Percentiles rank a stretch among this genome's conserved stretches.
phyloP scores from a whole-genome alignment of 768 basidiomycete genomes.

The Pholiota molesta region DNA sequence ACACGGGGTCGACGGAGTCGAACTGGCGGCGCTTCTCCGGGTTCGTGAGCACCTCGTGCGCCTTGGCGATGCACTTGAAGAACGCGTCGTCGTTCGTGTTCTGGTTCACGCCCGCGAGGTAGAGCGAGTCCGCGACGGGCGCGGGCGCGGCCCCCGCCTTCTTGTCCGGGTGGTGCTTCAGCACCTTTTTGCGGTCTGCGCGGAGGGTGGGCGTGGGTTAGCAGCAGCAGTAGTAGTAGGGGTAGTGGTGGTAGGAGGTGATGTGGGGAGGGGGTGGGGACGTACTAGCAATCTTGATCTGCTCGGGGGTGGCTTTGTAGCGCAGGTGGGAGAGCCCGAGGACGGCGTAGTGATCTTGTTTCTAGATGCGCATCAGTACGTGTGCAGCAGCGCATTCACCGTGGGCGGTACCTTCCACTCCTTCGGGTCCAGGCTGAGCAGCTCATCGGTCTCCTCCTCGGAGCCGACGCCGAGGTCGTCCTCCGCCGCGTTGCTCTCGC shows the following conservation, averaged over 20 bases:
- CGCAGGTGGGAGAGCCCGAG: constrained; percentile 92
- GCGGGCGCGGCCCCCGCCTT: constrained; percentile 52
- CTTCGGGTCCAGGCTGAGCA: constrained; percentile 86
- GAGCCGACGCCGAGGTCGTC: constrained; percentile 94
- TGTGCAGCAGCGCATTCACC: neutral
- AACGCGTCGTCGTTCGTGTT: constrained; percentile 96
- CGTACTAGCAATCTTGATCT: constrained; percentile 97
- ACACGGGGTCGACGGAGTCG: constrained; percentile 90
- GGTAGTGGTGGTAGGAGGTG: no score
- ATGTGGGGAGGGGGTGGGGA: constrained; percentile 39
- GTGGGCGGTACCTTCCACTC: constrained; percentile 84
- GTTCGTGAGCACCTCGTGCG: constrained; percentile 91
- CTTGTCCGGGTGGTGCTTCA: constrained; percentile 98
- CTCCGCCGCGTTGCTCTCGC: constrained; percentile 46
- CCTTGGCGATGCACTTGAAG: constrained; percentile 99
- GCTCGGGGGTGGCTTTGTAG: constrained; percentile 83
- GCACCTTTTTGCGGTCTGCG: constrained; percentile 97
- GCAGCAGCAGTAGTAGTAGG: no score
- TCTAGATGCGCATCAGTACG: constrained; percentile 50
- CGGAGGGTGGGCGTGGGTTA: no score
- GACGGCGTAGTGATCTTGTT: constrained; percentile 98
- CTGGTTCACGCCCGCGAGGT: constrained; percentile 57
- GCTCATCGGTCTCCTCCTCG: constrained; percentile 76
- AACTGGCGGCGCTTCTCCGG: constrained; percentile 90
- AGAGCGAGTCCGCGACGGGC: constrained; percentile 36